Conservation (phyloP, 2,329 filamentous ascomycete genomes). For the Aspergillus sp. region DNA sequence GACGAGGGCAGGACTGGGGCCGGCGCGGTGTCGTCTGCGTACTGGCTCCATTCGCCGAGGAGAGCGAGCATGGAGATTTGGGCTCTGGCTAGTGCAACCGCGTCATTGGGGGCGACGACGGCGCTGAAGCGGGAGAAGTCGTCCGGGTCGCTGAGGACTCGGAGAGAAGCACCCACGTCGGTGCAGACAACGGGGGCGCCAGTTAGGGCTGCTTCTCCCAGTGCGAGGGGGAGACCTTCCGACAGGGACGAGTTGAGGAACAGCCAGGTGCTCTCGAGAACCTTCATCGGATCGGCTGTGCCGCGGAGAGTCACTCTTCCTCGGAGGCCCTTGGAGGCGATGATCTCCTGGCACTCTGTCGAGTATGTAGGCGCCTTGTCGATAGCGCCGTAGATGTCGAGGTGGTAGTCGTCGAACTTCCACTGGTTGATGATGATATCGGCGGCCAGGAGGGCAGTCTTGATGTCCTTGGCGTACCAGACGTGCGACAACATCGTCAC, state of each 20-base stretch:
- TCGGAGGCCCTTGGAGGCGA: constrained; percentile 55
- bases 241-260: constrained; percentile 52
- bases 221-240: constrained; percentile 46
- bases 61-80: constrained; percentile 64
- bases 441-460: constrained; percentile 62
- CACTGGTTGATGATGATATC: constrained; percentile 66
- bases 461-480: constrained; percentile 60
- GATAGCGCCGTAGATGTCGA: constrained; percentile 64
- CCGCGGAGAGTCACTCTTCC: constrained; percentile 54
- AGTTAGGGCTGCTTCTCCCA: constrained; percentile 49
- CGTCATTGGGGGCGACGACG: constrained; percentile 65
- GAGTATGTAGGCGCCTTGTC: constrained; percentile 64
- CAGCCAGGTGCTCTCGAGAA: constrained; percentile 57
- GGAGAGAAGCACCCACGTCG: constrained; percentile 43
- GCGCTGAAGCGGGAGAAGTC: constrained; percentile 57
- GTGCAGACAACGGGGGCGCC: constrained; percentile 47
- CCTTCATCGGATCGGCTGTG: constrained; percentile 57
- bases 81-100: constrained; percentile 58
- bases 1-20: constrained; percentile 49
- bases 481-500: constrained; percentile 65
- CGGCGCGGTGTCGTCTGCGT: constrained; percentile 52
- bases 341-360: constrained; percentile 58
- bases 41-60: constrained; percentile 61
- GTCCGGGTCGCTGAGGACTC: constrained; percentile 44
- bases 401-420: constrained; percentile 64